Conservation (phyloP, 805 yeast species). For the Wickerhamomyces pijperi region DNA sequence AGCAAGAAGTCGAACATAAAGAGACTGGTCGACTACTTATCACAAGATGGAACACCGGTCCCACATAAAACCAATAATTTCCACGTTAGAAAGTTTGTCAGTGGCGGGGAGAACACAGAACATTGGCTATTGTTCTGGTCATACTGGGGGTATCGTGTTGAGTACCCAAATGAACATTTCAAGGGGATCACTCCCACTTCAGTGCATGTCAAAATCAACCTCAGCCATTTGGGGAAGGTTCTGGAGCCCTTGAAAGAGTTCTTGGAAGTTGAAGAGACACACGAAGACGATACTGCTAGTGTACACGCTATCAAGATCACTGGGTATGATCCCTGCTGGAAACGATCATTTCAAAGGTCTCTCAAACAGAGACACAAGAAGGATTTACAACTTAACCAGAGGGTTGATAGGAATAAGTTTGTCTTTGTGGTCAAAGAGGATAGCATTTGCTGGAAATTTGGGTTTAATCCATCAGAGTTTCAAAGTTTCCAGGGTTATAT, state of each 20-base stretch:
- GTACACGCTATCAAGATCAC: not conserved
- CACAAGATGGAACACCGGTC: not conserved
- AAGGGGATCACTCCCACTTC: not conserved
- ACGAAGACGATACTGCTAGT: no score
- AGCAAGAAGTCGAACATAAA: constrained; percentile 8
- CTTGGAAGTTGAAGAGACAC: not conserved
- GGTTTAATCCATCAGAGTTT: not conserved
- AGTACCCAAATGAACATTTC: not conserved
- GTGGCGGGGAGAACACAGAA: not conserved
- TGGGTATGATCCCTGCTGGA: not conserved
- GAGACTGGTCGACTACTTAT: constrained; percentile 17
- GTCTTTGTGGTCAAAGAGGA: no score
- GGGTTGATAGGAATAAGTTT: not conserved
- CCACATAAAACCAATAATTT: not conserved
- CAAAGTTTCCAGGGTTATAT: not conserved
- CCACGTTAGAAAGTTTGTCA: not conserved
- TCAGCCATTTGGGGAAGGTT: not conserved
- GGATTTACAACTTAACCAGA: not conserved
- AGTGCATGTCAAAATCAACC: no score
- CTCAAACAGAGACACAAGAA: no score
- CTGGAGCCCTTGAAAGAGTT: not conserved
- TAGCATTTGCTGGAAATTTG: not conserved
- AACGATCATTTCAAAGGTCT: not conserved
- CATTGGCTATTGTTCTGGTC: not conserved
- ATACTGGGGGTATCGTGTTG: not conserved